These are phyloP conservation scores for Abrus pulchellus DNA, from an alignment of 306 rosid species.

Conservation along the genomic window DNA sequence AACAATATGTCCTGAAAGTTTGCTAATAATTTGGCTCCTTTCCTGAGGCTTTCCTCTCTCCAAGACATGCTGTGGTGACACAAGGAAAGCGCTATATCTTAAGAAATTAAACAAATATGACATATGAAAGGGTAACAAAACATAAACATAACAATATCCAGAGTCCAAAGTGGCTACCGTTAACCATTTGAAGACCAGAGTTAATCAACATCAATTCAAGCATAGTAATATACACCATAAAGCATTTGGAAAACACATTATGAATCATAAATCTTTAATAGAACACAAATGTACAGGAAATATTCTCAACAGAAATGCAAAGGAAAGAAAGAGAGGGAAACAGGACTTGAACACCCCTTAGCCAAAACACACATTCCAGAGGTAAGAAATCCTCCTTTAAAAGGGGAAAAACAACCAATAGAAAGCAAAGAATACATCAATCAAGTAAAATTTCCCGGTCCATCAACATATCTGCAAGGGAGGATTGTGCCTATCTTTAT, in stretches of 20 bases:
- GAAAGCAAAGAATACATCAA: neutral
- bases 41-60: conserved; percentile 67
- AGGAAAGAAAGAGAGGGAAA: neutral
- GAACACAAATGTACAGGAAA: neutral
- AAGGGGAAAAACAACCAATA: neutral
- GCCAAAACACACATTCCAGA: neutral
- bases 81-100: neutral
- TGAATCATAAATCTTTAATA: neutral
- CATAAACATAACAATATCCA: neutral
- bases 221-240: neutral
- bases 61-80: conserved; percentile 70
- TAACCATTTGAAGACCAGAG: conserved; percentile 8
- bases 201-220: neutral
- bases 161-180: neutral
- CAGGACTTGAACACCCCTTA: neutral
- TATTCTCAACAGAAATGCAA: neutral
- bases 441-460: neutral
- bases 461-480: neutral
- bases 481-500: neutral
- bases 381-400: neutral
- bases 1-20: conserved; percentile 65
- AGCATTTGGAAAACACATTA: neutral
- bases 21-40: conserved; percentile 70
- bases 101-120: conserved; percentile 12
- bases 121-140: conserved; percentile 9